Conservation (phyloP, 768 basidiomycete genomes). For the Mycena epipterygia region DNA sequence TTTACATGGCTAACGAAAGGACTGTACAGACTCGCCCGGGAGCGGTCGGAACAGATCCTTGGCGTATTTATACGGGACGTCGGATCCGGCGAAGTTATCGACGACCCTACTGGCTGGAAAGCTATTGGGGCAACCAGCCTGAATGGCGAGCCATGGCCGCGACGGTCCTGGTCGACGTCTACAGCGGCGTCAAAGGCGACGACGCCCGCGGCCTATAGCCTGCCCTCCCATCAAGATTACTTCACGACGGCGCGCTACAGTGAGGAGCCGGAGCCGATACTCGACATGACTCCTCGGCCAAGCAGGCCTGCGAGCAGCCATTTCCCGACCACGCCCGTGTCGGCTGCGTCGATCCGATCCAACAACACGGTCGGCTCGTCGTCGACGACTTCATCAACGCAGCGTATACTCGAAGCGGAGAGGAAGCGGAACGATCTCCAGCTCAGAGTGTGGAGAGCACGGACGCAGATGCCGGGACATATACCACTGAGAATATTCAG, state of each 20-base stretch:
- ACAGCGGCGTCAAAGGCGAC: slow-evolving; percentile 16
- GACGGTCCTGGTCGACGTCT: not conserved
- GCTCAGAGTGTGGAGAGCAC: slow-evolving; percentile 71
- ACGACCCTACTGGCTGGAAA: slow-evolving; percentile 75
- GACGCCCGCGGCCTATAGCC: slow-evolving; percentile 14
- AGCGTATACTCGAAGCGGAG: slow-evolving; percentile 62
- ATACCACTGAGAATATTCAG: slow-evolving; percentile 77
- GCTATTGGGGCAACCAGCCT: slow-evolving; percentile 43
- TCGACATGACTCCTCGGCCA: slow-evolving; percentile 16
- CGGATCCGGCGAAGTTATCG: slow-evolving; percentile 54
- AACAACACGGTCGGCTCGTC: slow-evolving; percentile 1
- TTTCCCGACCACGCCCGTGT: not conserved
- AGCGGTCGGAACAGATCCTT: slow-evolving; percentile 77
- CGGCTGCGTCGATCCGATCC: slow-evolving; percentile 14
- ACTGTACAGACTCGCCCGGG: slow-evolving; percentile 67
- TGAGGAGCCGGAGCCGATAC: slow-evolving; percentile 41
- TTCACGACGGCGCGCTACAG: slow-evolving; percentile 37
- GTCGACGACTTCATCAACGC: slow-evolving; percentile 3
- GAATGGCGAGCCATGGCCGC: not conserved
- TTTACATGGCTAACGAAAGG: not conserved
- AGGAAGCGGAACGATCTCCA: slow-evolving; percentile 72
- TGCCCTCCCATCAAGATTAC: slow-evolving; percentile 29
- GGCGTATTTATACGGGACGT: slow-evolving; percentile 91
- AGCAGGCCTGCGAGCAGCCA: not conserved
- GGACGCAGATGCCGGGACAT: slow-evolving; percentile 68